Evolutionary conservation across 352 stramenopile species (phyloP).

Genomic region (Phytophthora tentaculata): DNA sequence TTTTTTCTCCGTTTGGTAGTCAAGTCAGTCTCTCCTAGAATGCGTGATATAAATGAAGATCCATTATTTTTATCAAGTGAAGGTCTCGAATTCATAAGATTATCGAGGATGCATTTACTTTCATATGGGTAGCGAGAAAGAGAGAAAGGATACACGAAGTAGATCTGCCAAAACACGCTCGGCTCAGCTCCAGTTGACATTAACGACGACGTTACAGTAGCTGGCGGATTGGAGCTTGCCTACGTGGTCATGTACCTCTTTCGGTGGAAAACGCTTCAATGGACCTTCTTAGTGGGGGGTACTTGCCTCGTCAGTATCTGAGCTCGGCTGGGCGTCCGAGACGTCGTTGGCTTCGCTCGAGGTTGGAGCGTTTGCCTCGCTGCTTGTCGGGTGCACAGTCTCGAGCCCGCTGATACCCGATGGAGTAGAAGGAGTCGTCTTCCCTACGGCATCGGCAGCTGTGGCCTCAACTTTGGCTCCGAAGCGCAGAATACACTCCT

Average conservation of each 20-base stretch:
- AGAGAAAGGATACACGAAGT: constrained; percentile 20
- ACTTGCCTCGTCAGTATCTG: constrained; percentile 12
- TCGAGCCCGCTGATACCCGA: constrained; percentile 4
- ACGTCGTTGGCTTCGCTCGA: constrained; percentile 5
- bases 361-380: constrained; percentile 2
- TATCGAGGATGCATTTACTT: constrained; percentile 15
- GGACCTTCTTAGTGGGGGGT: constrained; percentile 25
- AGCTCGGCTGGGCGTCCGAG: constrained; percentile 8
- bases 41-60: constrained; percentile 37
- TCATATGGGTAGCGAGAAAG: constrained; percentile 31
- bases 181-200: constrained; percentile 2
- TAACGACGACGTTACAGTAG: background rate
- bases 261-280: constrained; percentile 20
- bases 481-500: constrained; percentile 76
- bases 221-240: background rate
- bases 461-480: constrained; percentile 26
- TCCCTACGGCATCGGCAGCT: background rate
- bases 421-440: background rate
- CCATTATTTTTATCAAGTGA: constrained; percentile 37
- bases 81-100: background rate
- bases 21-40: constrained; percentile 17
- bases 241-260: too few species aligned
- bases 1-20: constrained; percentile 12
- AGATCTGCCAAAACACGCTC: constrained; percentile 19
- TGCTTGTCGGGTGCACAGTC: constrained; percentile 11